These are phyloP conservation scores for Papiliotrema flavescens DNA, from an alignment of 1,284 basidiomycete species.

Conservation along the genomic window DNA sequence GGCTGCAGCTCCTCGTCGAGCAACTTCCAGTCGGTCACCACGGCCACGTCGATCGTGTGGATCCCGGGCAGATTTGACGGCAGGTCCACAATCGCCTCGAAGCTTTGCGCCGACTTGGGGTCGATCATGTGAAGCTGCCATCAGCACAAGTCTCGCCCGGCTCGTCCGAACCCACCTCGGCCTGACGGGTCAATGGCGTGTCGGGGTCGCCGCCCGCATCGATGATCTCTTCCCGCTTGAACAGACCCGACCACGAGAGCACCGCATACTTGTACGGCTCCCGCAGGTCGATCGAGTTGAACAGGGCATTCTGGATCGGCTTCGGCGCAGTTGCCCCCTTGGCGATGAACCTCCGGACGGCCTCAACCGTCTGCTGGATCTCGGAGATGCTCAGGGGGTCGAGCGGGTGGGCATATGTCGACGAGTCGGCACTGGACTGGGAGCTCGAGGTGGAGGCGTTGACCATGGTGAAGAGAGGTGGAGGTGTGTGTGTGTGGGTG, in stretches of 20 bases:
- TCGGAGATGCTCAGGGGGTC: slow-evolving; percentile 48
- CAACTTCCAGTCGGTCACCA: slow-evolving; percentile 37
- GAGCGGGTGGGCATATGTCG: slow-evolving; percentile 42
- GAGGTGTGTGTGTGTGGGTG: not conserved
- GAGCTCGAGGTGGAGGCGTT: not conserved
- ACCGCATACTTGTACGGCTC: slow-evolving; percentile 46
- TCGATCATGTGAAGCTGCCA: slow-evolving; percentile 47
- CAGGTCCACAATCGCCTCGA: slow-evolving; percentile 43
- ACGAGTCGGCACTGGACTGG: slow-evolving; percentile 5
- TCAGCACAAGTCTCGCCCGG: not conserved
- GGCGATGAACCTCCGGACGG: slow-evolving; percentile 33
- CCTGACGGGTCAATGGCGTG: slow-evolving; percentile 28
- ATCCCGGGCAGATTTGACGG: slow-evolving; percentile 39
- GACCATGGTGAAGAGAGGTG: not conserved
- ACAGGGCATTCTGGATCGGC: slow-evolving; percentile 28
- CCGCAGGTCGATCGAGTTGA: slow-evolving; percentile 44
- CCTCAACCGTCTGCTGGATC: slow-evolving; percentile 37
- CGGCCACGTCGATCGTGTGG: slow-evolving; percentile 19
- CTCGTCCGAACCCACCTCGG: slow-evolving; percentile 34
- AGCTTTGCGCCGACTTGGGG: slow-evolving; percentile 43
- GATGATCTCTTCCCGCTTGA: slow-evolving; percentile 36
- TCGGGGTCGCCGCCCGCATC: slow-evolving; percentile 10
- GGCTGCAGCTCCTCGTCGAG: slow-evolving; percentile 50
- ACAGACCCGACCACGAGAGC: slow-evolving; percentile 38
- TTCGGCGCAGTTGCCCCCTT: slow-evolving; percentile 17